phyloP scores from a whole-genome alignment of 495 filamentous ascomycete species.

The Pseudotulostoma volvatum region DNA sequence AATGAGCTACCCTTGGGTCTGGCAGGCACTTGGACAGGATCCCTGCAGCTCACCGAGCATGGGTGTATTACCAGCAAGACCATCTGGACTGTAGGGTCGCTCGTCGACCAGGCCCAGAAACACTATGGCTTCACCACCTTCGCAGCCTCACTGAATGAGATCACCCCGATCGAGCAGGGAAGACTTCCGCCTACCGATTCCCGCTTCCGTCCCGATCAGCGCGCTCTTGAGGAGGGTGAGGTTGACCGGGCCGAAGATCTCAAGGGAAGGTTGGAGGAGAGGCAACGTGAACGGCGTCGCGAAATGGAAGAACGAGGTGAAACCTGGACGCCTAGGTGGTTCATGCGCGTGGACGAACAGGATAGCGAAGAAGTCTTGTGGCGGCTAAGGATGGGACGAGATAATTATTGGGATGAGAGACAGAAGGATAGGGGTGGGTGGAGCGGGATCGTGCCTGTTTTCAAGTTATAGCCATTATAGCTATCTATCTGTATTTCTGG shows the following conservation, averaged over 20 bases:
- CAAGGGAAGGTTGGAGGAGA: slow-evolving; percentile 73
- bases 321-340: slow-evolving; percentile 64
- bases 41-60: slow-evolving; percentile 44
- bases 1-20: slow-evolving; percentile 43
- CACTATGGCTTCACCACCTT: slow-evolving; percentile 81
- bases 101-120: slow-evolving; percentile 58
- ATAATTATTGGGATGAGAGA: slow-evolving; percentile 87
- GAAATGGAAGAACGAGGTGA: slow-evolving; percentile 59
- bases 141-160: slow-evolving; percentile 73
- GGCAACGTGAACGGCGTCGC: slow-evolving; percentile 57
- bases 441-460: slow-evolving; percentile 56
- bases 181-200: slow-evolving; percentile 66
- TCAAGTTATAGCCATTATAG: slow-evolving; percentile 30
- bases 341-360: slow-evolving; percentile 39
- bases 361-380: slow-evolving; percentile 58
- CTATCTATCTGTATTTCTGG: no score
- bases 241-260: slow-evolving; percentile 70
- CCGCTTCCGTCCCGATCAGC: slow-evolving; percentile 77
- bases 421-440: slow-evolving; percentile 47
- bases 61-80: slow-evolving; percentile 38
- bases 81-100: slow-evolving; percentile 60
- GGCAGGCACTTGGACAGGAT: slow-evolving; percentile 68
- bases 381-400: slow-evolving; percentile 62
- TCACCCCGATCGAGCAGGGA: slow-evolving; percentile 59
- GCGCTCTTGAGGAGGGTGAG: slow-evolving; percentile 66